Evolutionary conservation across 2,329 filamentous ascomycete species (phyloP).

Genomic region (Microcyclospora tardicrescens): DNA sequence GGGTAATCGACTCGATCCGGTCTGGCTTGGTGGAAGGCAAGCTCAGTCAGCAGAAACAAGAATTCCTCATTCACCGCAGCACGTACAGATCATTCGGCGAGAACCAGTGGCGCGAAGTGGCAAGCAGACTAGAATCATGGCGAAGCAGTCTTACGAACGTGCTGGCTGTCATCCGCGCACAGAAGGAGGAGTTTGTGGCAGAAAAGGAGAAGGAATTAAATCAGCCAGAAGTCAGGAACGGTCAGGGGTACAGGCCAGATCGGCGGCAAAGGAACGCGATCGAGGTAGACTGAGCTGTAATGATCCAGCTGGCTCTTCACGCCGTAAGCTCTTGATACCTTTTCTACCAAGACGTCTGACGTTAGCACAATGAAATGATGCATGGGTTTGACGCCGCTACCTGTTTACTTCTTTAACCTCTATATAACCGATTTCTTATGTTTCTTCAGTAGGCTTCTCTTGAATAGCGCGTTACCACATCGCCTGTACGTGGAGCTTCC

Average conservation of each 20-base stretch:
- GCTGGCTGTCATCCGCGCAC: conserved; percentile 60
- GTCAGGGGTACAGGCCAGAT: conserved; percentile 7
- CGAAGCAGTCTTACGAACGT: conserved; percentile 68
- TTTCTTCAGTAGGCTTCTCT: too few relatives aligned
- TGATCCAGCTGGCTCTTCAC: too few relatives aligned
- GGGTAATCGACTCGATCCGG: conserved; percentile 97
- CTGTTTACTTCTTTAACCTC: too few relatives aligned
- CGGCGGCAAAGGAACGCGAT: conserved; percentile 6
- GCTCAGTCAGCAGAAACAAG: conserved; percentile 80
- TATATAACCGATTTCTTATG: too few relatives aligned
- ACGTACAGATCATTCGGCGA: conserved; percentile 95
- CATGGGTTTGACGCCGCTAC: too few relatives aligned
- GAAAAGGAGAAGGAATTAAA: conserved; percentile 61
- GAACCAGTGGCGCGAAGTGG: conserved; percentile 95
- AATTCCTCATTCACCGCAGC: conserved; percentile 90
- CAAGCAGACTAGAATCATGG: conserved; percentile 84
- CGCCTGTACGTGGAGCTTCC: too few relatives aligned
- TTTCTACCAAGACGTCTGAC: neutral
- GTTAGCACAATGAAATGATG: neutral
- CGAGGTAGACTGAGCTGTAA: too few relatives aligned
- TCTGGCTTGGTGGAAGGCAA: conserved; percentile 93
- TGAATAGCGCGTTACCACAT: too few relatives aligned
- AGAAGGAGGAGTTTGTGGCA: conserved; percentile 66
- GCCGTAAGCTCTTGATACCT: too few relatives aligned
- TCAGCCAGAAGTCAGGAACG: conserved; percentile 3